Percentiles rank a stretch among this genome's conserved stretches.
Conservation (phyloP, 768 basidiomycete genomes). For the Tephrocybe sp. region DNA sequence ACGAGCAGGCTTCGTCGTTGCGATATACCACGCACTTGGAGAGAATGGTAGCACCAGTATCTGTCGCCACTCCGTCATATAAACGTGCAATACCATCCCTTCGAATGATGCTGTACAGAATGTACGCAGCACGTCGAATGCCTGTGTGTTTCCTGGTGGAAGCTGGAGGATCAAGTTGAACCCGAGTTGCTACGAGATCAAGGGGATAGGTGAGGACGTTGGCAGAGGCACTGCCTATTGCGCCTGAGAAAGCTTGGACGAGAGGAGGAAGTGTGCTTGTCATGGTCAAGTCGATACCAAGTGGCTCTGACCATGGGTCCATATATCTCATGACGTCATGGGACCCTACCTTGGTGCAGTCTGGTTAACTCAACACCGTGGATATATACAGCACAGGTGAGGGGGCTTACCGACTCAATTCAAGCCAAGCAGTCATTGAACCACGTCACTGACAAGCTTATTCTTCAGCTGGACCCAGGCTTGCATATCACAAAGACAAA, state of each 20-base stretch:
- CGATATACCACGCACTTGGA: slow-evolving; percentile 40
- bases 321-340: too few relatives aligned
- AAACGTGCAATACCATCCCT: slow-evolving; percentile 43
- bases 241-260: slow-evolving; percentile 42
- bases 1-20: not conserved
- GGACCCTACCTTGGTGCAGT: too few relatives aligned
- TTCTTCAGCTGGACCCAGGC: too few relatives aligned
- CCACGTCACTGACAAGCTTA: too few relatives aligned
- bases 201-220: slow-evolving; percentile 54
- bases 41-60: slow-evolving; percentile 51
- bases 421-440: too few relatives aligned
- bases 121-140: slow-evolving; percentile 28
- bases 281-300: slow-evolving; percentile 30
- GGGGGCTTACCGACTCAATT: too few relatives aligned
- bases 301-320: not conserved
- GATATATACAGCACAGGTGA: too few relatives aligned
- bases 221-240: slow-evolving; percentile 52
- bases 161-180: slow-evolving; percentile 37
- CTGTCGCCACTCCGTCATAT: slow-evolving; percentile 49
- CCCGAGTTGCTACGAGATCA: slow-evolving; percentile 52
- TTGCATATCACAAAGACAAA: too few relatives aligned
- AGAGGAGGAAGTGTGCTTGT: slow-evolving; percentile 55
- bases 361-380: too few relatives aligned
- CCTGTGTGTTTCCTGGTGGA: slow-evolving; percentile 23
- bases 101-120: slow-evolving; percentile 35